These are phyloP conservation scores for Fusarium anguioides DNA, from an alignment of 2,329 filamentous ascomycete genomes.

Conservation along the genomic window DNA sequence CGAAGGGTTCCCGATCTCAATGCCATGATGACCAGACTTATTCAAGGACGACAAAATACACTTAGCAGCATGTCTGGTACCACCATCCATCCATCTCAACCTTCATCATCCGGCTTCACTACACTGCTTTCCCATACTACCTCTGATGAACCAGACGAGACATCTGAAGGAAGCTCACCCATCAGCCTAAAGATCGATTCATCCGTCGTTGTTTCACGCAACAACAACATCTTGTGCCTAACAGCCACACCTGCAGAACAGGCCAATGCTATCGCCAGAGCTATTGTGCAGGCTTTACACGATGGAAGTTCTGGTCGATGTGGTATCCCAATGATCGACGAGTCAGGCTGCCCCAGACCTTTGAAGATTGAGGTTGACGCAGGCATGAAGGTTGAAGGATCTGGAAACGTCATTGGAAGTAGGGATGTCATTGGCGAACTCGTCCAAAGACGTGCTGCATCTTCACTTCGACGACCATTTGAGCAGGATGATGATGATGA, in stretches of 20 bases:
- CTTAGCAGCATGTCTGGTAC: constrained; percentile 12
- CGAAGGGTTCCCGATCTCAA: constrained; percentile 28
- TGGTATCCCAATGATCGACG: constrained; percentile 60
- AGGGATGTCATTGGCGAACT: constrained; percentile 46
- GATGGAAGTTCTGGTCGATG: constrained; percentile 54
- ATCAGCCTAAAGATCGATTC: constrained; percentile 62
- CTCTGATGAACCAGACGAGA: constrained; percentile 35
- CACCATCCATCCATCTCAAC: constrained; percentile 8
- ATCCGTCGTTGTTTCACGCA: constrained; percentile 58
- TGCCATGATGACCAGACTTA: constrained; percentile 26
- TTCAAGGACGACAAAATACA: constrained; percentile 24
- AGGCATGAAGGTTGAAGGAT: constrained; percentile 57
- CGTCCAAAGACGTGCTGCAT: constrained; percentile 36
- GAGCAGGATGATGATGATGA: constrained; percentile 37
- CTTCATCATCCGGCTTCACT: constrained; percentile 12
- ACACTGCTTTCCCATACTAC: constrained; percentile 5
- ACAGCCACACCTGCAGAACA: constrained; percentile 52
- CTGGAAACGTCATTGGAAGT: constrained; percentile 57
- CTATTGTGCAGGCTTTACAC: constrained; percentile 58
- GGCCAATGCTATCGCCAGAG: constrained; percentile 56
- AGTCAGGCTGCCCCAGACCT: constrained; percentile 56
- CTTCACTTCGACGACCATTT: constrained; percentile 31
- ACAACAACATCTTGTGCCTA: constrained; percentile 62
- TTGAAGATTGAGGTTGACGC: constrained; percentile 59
- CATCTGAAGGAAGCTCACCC: constrained; percentile 48